Conservation (phyloP, 768 basidiomycete species). For the Boletus subcaerulescens region DNA sequence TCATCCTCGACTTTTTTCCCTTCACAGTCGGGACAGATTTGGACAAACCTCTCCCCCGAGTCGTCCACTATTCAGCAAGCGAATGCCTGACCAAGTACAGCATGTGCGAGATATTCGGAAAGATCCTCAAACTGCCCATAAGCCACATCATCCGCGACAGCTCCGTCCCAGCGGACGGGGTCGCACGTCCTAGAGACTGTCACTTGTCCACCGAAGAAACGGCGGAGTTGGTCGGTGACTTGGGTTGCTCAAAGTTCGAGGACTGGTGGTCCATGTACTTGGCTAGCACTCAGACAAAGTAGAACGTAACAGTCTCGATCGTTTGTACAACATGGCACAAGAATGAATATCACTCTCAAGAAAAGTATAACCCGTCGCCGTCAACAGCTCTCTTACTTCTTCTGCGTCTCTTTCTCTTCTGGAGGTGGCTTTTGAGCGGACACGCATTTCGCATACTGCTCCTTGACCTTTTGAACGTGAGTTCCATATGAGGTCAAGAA, state of each 20-base stretch:
- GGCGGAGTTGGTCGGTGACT: constrained; percentile 59
- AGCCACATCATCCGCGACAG: constrained; percentile 72
- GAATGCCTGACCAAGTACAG: constrained; percentile 91
- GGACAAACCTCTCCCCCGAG: constrained; percentile 36
- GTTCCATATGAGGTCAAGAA: background rate
- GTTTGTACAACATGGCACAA: constrained; percentile 5
- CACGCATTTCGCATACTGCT: constrained; percentile 14
- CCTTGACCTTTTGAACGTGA: constrained; percentile 16
- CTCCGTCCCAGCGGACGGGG: constrained; percentile 63
- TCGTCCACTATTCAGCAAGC: constrained; percentile 82
- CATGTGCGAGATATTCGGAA: constrained; percentile 79
- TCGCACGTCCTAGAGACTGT: constrained; percentile 76
- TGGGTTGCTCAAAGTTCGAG: constrained; percentile 69
- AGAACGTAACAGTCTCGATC: constrained; percentile 1
- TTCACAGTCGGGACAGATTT: constrained; percentile 28
- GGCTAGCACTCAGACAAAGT: constrained; percentile 13
- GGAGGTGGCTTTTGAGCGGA: constrained; percentile 11
- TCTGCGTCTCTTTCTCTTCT: constrained; percentile 3
- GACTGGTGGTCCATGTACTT: constrained; percentile 77
- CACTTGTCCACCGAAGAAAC: constrained; percentile 75
- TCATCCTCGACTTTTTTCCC: background rate
- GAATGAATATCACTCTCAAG: background rate
- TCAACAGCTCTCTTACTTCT: background rate
- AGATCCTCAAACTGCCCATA: constrained; percentile 67
- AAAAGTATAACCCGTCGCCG: background rate